Conservation (phyloP, 768 basidiomycete genomes). For the Psilocybe cubensis region DNA sequence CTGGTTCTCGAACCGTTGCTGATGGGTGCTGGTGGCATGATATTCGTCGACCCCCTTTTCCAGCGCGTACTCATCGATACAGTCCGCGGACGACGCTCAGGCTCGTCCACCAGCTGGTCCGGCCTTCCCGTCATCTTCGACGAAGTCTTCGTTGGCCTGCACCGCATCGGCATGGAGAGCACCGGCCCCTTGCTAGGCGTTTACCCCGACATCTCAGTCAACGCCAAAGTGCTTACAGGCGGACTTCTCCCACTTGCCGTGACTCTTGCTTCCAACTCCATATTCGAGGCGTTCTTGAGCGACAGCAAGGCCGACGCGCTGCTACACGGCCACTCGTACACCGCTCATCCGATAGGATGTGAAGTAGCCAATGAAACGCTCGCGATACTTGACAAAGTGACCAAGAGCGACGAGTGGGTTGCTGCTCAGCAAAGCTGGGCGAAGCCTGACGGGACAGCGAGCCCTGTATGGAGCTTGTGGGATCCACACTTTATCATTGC, state of each 20-base stretch:
- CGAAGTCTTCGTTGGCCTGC: conserved; percentile 94
- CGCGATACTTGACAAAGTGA: conserved; percentile 57
- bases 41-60: conserved; percentile 96
- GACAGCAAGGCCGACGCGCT: conserved; percentile 82
- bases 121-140: conserved; percentile 93
- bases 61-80: conserved; percentile 86
- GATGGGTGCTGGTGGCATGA: conserved; percentile 96
- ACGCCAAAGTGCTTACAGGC: conserved; percentile 94
- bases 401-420: conserved; percentile 59
- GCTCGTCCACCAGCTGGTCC: conserved; percentile 46
- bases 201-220: conserved; percentile 85
- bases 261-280: conserved; percentile 79
- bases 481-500: conserved; percentile 67
- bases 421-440: conserved; percentile 65
- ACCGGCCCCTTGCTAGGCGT: conserved; percentile 67
- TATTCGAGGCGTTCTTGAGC: conserved; percentile 82
- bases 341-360: conserved; percentile 92
- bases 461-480: conserved; percentile 87
- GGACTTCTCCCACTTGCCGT: conserved; percentile 86
- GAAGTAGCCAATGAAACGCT: conserved; percentile 87
- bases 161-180: conserved; percentile 79
- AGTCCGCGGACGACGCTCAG: conserved; percentile 55
- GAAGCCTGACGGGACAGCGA: conserved; percentile 20
- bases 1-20: conserved; percentile 90
- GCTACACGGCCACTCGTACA: conserved; percentile 95